Percentiles rank a stretch among this genome's conserved stretches.
These are phyloP conservation scores for Aaosphaeria arxii DNA, from an alignment of 2,329 filamentous ascomycete genomes.

Conservation along the genomic window DNA sequence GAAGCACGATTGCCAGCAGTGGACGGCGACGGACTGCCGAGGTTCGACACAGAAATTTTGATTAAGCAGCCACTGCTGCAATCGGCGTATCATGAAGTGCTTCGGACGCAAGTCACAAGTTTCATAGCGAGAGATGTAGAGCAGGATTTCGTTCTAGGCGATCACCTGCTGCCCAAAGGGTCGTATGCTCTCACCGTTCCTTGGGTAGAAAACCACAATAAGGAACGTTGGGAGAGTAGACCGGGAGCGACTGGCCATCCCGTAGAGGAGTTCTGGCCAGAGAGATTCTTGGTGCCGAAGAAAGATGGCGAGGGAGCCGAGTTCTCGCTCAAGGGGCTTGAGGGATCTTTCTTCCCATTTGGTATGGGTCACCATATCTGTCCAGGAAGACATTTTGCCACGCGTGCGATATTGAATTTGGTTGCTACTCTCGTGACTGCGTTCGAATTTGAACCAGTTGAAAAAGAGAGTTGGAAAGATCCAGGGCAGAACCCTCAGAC, in stretches of 20 bases:
- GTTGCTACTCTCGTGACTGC: background rate
- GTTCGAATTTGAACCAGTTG: background rate
- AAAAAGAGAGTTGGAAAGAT: background rate
- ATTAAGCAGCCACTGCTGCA: conserved; percentile 1
- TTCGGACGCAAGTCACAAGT: conserved; percentile 1
- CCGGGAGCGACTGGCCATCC: background rate
- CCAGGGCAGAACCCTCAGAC: background rate
- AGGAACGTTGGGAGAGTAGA: background rate
- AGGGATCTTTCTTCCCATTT: background rate
- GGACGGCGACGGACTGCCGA: background rate
- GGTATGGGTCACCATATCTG: conserved; percentile 1
- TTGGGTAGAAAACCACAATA: background rate
- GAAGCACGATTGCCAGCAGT: background rate
- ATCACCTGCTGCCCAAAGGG: background rate
- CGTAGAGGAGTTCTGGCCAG: conserved; percentile 2
- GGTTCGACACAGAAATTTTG: background rate
- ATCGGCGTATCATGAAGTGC: background rate
- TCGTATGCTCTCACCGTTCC: background rate
- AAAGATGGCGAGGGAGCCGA: background rate
- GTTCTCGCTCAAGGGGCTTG: background rate
- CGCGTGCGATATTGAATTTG: background rate
- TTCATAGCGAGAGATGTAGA: conserved; percentile 1
- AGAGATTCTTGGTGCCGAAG: background rate
- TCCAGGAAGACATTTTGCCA: conserved; percentile 1
- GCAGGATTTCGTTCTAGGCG: background rate